phyloP scores from a whole-genome alignment of 2,329 filamentous ascomycete genomes.

The Cercospora sp. region DNA sequence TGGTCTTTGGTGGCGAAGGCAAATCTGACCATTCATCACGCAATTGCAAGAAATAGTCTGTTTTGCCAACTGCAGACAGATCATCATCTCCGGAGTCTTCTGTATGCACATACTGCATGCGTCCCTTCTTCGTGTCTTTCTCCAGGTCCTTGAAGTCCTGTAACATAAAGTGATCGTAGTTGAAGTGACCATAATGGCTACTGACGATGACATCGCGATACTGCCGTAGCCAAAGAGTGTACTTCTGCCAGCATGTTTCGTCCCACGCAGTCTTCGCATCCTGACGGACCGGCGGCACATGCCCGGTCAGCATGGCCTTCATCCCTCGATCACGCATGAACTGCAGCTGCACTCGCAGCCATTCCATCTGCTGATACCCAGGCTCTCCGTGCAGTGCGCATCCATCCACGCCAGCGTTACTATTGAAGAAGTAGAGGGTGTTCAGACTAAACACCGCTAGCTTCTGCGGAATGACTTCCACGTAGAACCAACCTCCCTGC shows the following conservation, averaged over 20 bases:
- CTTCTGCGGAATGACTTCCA: slow-evolving; percentile 83
- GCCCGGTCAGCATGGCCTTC: slow-evolving; percentile 92
- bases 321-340: slow-evolving; percentile 78
- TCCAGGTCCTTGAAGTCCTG: slow-evolving; percentile 80
- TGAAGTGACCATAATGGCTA: slow-evolving; percentile 91
- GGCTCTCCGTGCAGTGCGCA: slow-evolving; percentile 77
- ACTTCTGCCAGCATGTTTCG: slow-evolving; percentile 98
- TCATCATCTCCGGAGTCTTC: slow-evolving; percentile 39
- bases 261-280: slow-evolving; percentile 87
- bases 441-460: slow-evolving; percentile 93
- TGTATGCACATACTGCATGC: slow-evolving; percentile 36
- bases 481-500: slow-evolving; percentile 90
- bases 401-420: slow-evolving; percentile 90
- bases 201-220: slow-evolving; percentile 86
- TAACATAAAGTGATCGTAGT: slow-evolving; percentile 94
- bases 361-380: slow-evolving; percentile 93
- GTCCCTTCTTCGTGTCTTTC: slow-evolving; percentile 52
- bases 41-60: slow-evolving; percentile 77
- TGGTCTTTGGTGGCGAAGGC: slow-evolving; percentile 53
- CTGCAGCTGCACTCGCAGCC: slow-evolving; percentile 86
- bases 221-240: slow-evolving; percentile 83
- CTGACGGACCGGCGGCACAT: slow-evolving; percentile 88
- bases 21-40: slow-evolving; percentile 75
- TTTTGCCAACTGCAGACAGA: slow-evolving; percentile 66
- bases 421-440: slow-evolving; percentile 84